Percentiles rank a stretch among this genome's conserved stretches.
Evolutionary conservation across 768 basidiomycete genomes (phyloP).

Genomic region (Mycena haematopus): DNA sequence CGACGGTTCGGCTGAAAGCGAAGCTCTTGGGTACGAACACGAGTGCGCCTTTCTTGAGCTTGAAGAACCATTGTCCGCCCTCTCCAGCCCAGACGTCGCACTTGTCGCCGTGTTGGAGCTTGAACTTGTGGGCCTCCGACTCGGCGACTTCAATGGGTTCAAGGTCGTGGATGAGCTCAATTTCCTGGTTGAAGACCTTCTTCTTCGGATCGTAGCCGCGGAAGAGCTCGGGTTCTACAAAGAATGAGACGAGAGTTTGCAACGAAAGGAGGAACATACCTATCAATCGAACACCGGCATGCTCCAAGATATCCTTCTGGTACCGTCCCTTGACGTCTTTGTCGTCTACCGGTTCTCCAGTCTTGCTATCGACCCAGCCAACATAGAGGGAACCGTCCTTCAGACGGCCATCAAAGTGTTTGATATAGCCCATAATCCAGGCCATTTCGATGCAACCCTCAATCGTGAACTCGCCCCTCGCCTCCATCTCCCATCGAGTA

Average conservation of each 20-base stretch:
- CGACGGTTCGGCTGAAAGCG: conserved; percentile 92
- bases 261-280: conserved; percentile 55
- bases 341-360: conserved; percentile 93
- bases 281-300: conserved; percentile 93
- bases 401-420: conserved; percentile 97
- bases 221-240: conserved; percentile 94
- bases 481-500: conserved; percentile 99
- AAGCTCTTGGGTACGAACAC: conserved; percentile 94
- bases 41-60: conserved; percentile 97
- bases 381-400: conserved; percentile 93
- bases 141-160: conserved; percentile 95
- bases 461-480: conserved; percentile 94
- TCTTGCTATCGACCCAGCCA: conserved; percentile 97
- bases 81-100: conserved; percentile 94
- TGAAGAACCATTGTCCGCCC: conserved; percentile 96
- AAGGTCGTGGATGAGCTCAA: conserved; percentile 95
- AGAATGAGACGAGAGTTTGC: conserved; percentile 23
- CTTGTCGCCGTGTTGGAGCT: conserved; percentile 94
- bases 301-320: conserved; percentile 90
- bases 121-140: conserved; percentile 93
- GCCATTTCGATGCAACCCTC: conserved; percentile 99
- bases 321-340: conserved; percentile 95
- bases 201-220: conserved; percentile 97
- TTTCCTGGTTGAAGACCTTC: conserved; percentile 96
- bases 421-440: conserved; percentile 99